phyloP scores from a whole-genome alignment of 306 rosid genomes.

The peach (Prunus persica) region DNA sequence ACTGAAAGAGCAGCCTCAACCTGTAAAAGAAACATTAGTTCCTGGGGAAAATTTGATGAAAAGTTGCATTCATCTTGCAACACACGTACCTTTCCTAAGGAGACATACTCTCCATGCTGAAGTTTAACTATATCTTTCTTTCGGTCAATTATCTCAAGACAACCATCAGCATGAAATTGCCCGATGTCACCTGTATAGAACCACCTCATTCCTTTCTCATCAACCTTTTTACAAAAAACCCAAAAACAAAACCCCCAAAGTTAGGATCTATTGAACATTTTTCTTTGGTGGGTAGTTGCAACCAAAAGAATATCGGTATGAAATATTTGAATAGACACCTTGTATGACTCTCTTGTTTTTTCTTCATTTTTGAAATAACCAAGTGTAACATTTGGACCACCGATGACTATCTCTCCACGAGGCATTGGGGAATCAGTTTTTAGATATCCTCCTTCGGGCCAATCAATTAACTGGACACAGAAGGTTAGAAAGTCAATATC shows the following conservation, averaged over 20 bases:
- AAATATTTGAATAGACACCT: constrained; percentile 48
- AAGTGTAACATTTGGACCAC: constrained; percentile 89
- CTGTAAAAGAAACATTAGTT: constrained; percentile 50
- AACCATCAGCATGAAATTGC: constrained; percentile 79
- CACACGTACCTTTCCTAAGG: constrained; percentile 80
- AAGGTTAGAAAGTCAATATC: constrained; percentile 17
- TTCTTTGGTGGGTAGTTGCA: constrained; percentile 4
- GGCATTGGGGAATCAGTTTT: constrained; percentile 68
- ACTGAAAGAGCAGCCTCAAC: constrained; percentile 80
- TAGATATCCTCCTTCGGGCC: constrained; percentile 94
- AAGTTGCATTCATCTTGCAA: constrained; percentile 20
- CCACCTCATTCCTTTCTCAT: constrained; percentile 88
- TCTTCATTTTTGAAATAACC: constrained; percentile 96
- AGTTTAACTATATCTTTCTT: constrained; percentile 96
- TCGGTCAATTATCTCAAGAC: constrained; percentile 93
- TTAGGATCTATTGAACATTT: constrained; percentile 11
- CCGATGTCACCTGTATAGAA: constrained; percentile 94
- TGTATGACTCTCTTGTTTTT: constrained; percentile 82
- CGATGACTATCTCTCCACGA: constrained; percentile 91
- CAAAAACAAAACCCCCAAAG: neutral
- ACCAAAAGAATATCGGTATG: neutral
- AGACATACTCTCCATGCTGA: constrained; percentile 97
- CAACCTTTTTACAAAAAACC: constrained; percentile 52
- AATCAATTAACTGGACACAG: constrained; percentile 66
- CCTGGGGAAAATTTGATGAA: constrained; percentile 6